Conservation (phyloP, 257 asterid genomes). For the Ehretia macrophylla region DNA sequence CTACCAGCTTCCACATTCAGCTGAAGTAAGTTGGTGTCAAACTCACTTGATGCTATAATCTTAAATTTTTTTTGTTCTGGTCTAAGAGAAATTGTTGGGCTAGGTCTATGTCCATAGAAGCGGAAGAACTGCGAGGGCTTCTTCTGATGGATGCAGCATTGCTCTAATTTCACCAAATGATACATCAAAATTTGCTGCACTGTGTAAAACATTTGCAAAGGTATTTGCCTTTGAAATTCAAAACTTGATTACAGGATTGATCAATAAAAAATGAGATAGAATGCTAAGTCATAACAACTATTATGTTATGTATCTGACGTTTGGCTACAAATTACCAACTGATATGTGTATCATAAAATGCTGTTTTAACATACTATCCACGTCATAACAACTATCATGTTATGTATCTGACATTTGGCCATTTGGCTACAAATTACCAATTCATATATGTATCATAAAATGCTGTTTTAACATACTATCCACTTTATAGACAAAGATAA, state of each 20-base stretch:
- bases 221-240: constrained; percentile 25
- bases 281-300: not conserved
- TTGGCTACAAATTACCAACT: no score
- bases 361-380: no score
- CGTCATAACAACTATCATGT: not conserved
- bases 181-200: constrained; percentile 79
- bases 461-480: no score
- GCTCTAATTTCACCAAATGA: constrained; percentile 86
- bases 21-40: constrained; percentile 52
- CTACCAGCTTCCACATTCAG: constrained; percentile 97
- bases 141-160: constrained; percentile 91
- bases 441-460: no score
- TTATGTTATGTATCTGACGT: no score
- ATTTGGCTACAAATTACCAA: no score
- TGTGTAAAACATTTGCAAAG: constrained; percentile 87
- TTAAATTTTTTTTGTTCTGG: no score
- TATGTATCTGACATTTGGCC: no score
- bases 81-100: constrained; percentile 13
- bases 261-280: not conserved
- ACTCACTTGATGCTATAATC: not conserved
- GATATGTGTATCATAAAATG: no score
- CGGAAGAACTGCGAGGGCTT: constrained; percentile 99
- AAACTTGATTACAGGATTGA: not conserved
- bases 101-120: constrained; percentile 94
- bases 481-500: not conserved